Evolutionary conservation across 768 basidiomycete genomes (phyloP).

Genomic region (Boletellus ananiceps): DNA sequence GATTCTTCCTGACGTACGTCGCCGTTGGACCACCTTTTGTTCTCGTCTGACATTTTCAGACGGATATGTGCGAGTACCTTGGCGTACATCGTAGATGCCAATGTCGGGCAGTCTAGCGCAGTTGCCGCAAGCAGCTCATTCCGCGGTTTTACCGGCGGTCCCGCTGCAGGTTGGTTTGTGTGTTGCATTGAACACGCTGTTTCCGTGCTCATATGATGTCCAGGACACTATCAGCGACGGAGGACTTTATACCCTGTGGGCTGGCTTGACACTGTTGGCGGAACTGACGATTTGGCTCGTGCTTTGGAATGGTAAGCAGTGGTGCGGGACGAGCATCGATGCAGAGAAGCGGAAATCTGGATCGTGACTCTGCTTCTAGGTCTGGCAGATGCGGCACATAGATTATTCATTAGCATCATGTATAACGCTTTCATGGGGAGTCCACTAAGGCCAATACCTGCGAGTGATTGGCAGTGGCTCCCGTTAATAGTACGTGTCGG

Average conservation of each 20-base stretch:
- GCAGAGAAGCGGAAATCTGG: constrained; percentile 31
- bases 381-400: too few relatives aligned
- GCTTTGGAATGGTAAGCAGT: constrained; percentile 53
- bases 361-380: neutral
- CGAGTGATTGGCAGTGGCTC: too few relatives aligned
- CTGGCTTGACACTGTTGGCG: constrained; percentile 50
- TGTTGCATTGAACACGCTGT: neutral
- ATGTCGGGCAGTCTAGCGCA: constrained; percentile 72
- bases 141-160: constrained; percentile 66
- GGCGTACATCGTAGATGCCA: constrained; percentile 87
- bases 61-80: constrained; percentile 67
- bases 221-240: constrained; percentile 76
- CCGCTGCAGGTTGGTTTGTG: constrained; percentile 49
- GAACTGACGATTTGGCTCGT: constrained; percentile 57
- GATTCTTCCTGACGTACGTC: constrained; percentile 70
- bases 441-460: too few relatives aligned
- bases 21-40: neutral
- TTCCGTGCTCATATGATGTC: neutral
- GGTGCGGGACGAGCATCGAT: constrained; percentile 51
- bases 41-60: constrained; percentile 24
- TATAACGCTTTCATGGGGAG: too few relatives aligned
- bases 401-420: too few relatives aligned
- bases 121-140: constrained; percentile 73
- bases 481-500: too few relatives aligned
- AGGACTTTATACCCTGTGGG: constrained; percentile 70